Conservation (phyloP, 306 rosid genomes). For the Delonix regia region DNA sequence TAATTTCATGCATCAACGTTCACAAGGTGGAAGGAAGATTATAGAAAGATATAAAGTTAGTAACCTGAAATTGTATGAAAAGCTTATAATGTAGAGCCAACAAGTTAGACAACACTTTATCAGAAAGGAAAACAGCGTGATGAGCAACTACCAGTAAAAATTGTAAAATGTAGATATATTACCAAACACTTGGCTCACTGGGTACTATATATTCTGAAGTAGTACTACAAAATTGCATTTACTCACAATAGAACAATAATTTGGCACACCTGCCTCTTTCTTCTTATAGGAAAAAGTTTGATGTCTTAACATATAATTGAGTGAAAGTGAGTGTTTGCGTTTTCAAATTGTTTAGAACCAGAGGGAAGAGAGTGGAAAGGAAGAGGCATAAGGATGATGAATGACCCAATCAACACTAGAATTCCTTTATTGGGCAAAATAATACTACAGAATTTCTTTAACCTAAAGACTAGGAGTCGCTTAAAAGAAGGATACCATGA, state of each 20-base stretch:
- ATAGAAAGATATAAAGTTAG: conserved; percentile 11
- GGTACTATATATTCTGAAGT: background rate
- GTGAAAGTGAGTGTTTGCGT: background rate
- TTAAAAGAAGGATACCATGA: conserved; percentile 6
- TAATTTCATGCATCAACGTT: conserved; percentile 37
- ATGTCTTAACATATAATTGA: too few species aligned
- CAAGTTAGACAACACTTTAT: conserved; percentile 1
- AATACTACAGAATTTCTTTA: background rate
- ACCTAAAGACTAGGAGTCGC: conserved; percentile 17
- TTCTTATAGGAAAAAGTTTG: too few species aligned
- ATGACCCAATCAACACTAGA: conserved; percentile 19
- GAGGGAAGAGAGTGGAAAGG: conserved; percentile 21
- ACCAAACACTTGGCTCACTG: conserved; percentile 22
- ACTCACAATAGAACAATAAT: too few species aligned
- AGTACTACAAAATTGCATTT: too few species aligned
- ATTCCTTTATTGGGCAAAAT: background rate
- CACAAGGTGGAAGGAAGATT: conserved; percentile 30
- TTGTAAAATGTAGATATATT: background rate
- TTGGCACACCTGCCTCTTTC: too few species aligned
- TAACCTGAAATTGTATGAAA: conserved; percentile 20
- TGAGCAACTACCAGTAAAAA: background rate
- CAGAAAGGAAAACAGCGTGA: conserved; percentile 18
- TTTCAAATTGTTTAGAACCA: background rate
- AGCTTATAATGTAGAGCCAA: conserved; percentile 6
- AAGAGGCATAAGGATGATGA: conserved; percentile 9